Evolutionary conservation across 495 filamentous ascomycete species (phyloP).

Genomic region (Gamarada debralockiae): DNA sequence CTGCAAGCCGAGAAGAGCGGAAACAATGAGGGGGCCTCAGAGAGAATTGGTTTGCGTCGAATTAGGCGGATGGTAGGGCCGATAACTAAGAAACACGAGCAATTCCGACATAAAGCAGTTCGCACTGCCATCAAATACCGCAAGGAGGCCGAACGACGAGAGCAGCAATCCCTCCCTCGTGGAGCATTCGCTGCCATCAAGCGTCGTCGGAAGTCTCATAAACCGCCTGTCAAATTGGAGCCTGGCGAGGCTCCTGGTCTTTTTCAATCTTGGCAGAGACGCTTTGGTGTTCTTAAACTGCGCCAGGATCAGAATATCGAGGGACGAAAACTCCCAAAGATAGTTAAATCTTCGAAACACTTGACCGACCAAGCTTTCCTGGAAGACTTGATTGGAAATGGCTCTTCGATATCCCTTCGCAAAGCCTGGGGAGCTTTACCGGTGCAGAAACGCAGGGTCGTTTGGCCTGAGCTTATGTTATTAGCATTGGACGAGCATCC

Average conservation of each 20-base stretch:
- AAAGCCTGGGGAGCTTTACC: background rate
- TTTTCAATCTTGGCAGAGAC: background rate
- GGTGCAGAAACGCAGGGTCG: background rate
- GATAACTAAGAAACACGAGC: too few species aligned
- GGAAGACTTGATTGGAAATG: background rate
- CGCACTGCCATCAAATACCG: too few species aligned
- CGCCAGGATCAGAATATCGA: background rate
- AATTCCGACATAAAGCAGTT: too few species aligned
- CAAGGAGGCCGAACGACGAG: too few species aligned
- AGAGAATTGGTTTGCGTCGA: too few species aligned
- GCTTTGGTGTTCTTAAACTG: background rate
- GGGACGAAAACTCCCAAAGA: background rate
- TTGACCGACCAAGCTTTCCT: background rate
- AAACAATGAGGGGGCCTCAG: too few species aligned
- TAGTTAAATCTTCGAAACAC: background rate
- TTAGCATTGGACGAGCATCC: constrained; percentile 5
- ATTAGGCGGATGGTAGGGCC: too few species aligned
- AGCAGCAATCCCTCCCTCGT: too few species aligned
- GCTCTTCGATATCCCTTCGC: background rate
- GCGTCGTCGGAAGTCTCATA: background rate
- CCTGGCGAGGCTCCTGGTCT: background rate
- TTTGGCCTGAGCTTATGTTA: constrained; percentile 21
- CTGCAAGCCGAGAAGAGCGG: too few species aligned
- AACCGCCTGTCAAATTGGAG: background rate
- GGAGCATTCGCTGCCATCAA: too few species aligned